Percentiles rank a stretch among this genome's conserved stretches.
These are phyloP conservation scores for Neopestalotiopsis clavispora DNA, from an alignment of 2,329 filamentous ascomycete species.

Conservation along the genomic window DNA sequence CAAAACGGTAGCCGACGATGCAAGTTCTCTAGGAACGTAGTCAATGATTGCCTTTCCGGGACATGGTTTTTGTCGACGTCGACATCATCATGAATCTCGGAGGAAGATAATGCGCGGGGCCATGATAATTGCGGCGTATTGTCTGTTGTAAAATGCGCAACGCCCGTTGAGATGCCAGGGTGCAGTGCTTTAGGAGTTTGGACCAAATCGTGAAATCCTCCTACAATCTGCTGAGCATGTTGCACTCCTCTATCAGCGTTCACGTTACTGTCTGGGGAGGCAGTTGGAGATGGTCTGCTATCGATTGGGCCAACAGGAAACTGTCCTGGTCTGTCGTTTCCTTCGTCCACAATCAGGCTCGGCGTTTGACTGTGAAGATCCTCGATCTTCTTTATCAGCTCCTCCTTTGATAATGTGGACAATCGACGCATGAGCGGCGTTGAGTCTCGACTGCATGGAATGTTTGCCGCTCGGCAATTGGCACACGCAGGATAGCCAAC, in stretches of 20 bases:
- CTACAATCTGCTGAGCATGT: too few species aligned
- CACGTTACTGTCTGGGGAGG: background rate
- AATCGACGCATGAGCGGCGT: background rate
- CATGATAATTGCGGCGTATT: background rate
- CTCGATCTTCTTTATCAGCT: slow-evolving; percentile 2
- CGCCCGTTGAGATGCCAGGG: background rate
- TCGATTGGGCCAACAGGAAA: background rate
- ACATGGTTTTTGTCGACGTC: background rate
- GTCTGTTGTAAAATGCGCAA: background rate
- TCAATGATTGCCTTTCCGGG: background rate
- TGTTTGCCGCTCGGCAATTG: background rate
- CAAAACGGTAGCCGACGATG: background rate
- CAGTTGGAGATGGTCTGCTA: background rate
- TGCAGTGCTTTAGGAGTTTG: background rate
- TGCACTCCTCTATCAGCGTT: background rate
- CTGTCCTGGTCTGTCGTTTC: background rate
- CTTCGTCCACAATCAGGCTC: background rate
- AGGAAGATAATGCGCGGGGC: background rate
- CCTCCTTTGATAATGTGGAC: background rate
- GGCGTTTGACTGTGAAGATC: background rate
- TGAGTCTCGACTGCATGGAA: background rate
- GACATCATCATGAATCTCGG: background rate
- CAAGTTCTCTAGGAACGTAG: slow-evolving; percentile 1
- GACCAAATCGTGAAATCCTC: too few species aligned
- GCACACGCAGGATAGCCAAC: background rate